Evolutionary conservation across 2,329 filamentous ascomycete genomes (phyloP).

Genomic region (Trichoderma pleuroti): DNA sequence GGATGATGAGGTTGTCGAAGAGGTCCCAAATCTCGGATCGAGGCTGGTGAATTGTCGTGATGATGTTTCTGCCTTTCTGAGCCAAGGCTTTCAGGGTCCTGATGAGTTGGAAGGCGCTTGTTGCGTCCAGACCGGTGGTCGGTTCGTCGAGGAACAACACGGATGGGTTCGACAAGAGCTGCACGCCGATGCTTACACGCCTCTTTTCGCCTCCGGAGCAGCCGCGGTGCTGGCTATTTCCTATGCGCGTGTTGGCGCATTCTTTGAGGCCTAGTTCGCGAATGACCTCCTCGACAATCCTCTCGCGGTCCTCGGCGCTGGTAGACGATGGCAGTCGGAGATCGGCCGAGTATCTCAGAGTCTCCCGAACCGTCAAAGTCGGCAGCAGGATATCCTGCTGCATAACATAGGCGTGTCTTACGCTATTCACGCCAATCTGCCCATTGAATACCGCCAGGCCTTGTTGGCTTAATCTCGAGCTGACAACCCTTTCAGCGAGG

Average conservation of each 20-base stretch:
- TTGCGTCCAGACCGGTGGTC: slow-evolving; percentile 73
- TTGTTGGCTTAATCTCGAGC: slow-evolving; percentile 46
- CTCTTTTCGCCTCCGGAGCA: slow-evolving; percentile 79
- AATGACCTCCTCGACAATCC: slow-evolving; percentile 72
- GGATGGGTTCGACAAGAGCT: slow-evolving; percentile 74
- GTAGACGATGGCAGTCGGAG: slow-evolving; percentile 64
- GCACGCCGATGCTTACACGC: slow-evolving; percentile 72
- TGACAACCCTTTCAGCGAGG: slow-evolving; percentile 65
- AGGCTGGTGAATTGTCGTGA: slow-evolving; percentile 74
- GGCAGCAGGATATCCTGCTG: slow-evolving; percentile 73
- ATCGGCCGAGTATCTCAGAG: slow-evolving; percentile 68
- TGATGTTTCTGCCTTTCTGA: slow-evolving; percentile 64
- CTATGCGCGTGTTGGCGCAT: slow-evolving; percentile 71
- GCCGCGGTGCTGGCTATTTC: slow-evolving; percentile 66
- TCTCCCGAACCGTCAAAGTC: slow-evolving; percentile 72
- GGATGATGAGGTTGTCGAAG: slow-evolving; percentile 67
- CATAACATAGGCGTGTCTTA: slow-evolving; percentile 68
- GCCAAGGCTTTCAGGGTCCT: slow-evolving; percentile 66
- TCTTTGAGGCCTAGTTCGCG: slow-evolving; percentile 72
- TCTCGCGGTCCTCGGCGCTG: slow-evolving; percentile 54
- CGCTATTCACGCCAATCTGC: slow-evolving; percentile 46
- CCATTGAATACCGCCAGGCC: slow-evolving; percentile 63
- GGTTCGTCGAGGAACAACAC: slow-evolving; percentile 76
- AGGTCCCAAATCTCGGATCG: slow-evolving; percentile 76
- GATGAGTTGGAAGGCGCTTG: slow-evolving; percentile 70